Percentiles rank a stretch among this genome's conserved stretches.
phyloP scores from a whole-genome alignment of 495 filamentous ascomycete genomes.

The Cercophora sp. region DNA sequence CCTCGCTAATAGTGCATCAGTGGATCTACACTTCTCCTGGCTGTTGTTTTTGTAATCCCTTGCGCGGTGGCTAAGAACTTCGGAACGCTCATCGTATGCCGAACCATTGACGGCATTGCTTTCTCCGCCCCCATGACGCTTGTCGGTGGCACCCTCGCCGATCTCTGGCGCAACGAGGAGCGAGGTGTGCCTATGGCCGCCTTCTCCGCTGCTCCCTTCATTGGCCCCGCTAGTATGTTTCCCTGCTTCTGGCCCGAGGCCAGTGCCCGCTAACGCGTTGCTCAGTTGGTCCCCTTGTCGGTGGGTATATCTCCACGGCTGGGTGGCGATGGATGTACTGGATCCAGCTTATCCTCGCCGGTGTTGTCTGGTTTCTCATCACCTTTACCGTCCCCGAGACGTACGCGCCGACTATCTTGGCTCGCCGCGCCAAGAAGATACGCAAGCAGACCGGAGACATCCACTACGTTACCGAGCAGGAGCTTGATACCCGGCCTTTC shows the following conservation, averaged over 20 bases:
- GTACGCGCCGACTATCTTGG: constrained; percentile 68
- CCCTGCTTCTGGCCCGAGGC: too few species aligned
- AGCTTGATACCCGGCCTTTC: constrained; percentile 65
- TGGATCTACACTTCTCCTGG: constrained; percentile 55
- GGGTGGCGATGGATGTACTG: constrained; percentile 88
- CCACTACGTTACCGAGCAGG: constrained; percentile 66
- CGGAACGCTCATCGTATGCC: constrained; percentile 65
- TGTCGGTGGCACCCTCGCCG: constrained; percentile 75
- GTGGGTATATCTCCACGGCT: constrained; percentile 63
- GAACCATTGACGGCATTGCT: constrained; percentile 73
- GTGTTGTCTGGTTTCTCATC: constrained; percentile 63
- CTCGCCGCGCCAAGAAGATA: constrained; percentile 60
- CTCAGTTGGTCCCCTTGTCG: constrained; percentile 61
- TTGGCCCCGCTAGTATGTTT: constrained; percentile 62
- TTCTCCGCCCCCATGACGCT: constrained; percentile 82
- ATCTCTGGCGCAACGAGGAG: constrained; percentile 78
- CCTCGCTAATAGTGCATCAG: too few species aligned
- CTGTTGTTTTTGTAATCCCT: constrained; percentile 73
- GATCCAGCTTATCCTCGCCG: constrained; percentile 70
- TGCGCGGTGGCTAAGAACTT: constrained; percentile 73
- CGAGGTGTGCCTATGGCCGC: constrained; percentile 83
- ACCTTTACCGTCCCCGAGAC: constrained; percentile 80
- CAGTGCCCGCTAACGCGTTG: constrained; percentile 8
- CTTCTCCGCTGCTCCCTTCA: constrained; percentile 73
- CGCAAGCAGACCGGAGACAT: constrained; percentile 60